Evolutionary conservation across 1,284 basidiomycete species (phyloP), one percentile per base, ranked within the genome.

Genomic region (Apiotrichum gamsii): DNA sequence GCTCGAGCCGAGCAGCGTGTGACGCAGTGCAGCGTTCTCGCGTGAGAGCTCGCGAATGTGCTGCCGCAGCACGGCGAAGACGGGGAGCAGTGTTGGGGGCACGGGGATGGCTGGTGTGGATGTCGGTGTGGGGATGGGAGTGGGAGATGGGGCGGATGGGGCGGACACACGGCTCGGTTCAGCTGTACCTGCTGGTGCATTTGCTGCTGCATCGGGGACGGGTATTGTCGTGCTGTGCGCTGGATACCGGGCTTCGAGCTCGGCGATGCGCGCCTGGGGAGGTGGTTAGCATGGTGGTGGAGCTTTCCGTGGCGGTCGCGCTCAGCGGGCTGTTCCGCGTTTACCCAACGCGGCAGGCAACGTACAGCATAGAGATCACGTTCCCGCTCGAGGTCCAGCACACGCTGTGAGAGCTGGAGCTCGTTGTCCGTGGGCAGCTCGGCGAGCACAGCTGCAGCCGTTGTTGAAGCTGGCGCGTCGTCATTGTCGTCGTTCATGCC

Each of bases 1-100:
- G n/a, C 18, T 11, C 20, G 32, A n/a, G 8, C 63, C 63, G 21
- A 68, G 50, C 34, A 70, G 66, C 2, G 67, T 69, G 49, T 65
- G 63, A 25, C 67, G 57, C 15, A 70, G 47, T n/a, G 68, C 67
- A 13, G 64, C 58, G 42, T 68, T 70, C 33, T 70, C 68, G 13
- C 59, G 42, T 5, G 64, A 63, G 19, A 70, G 49, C 19, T 62
- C 61, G n/a, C 52, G 44, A 13, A 70, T 65, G 49, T 70, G 68
- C 3, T 47, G 33, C 13, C 62, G 55, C 2, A 70, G 56, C 1
- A 65, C 33, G 0, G 56, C 35, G 11, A 70, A 54, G 1, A 60
- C 54, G 14, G 67, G 65, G 1, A 67, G 28, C 0, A 70, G 56
- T 1, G 59, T 46, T 8, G 52, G 49, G 2, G 66, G 65, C 30